Evolutionary conservation across 2,329 filamentous ascomycete species (phyloP), one percentile per base, ranked within the genome.

Genomic region (Diaporthe ampelina): DNA sequence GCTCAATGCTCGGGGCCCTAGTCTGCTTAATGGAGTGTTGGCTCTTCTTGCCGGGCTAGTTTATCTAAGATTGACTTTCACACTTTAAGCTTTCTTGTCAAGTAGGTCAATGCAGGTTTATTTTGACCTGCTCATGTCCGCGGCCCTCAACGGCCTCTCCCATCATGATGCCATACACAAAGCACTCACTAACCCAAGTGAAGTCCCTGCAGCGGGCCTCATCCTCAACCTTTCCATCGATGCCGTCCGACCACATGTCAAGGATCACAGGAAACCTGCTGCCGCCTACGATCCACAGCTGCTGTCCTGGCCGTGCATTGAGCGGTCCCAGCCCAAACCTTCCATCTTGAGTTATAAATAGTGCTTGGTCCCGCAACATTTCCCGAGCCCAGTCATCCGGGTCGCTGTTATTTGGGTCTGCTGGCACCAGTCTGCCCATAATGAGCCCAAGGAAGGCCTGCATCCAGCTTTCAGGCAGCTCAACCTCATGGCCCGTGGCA

Each of bases 381-480:
- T 59, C 35, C 32, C 13, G 5, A n/a, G 32, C 10, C 57, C 57
- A 59, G 21, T 59, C 35, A 10, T 59, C 21, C 3, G 21, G 35
- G 21, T 40, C 57, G 6, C 35, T 21, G 13, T 40, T 19, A 6
- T 59, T 19, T 40, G 35, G 57, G 13, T 59, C 57, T 6, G 5
- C 57, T 13, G 57, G 57, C n/a, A 59, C 57, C 35, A 59, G 57
- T 17, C 57, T 59, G 2, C 35, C 57, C 6, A 9, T 59, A 3
- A 59, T 40, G 57, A 59, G 32, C n/a, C 57, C 57, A n/a, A 59
- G 35, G 35, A 59, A 59, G 11, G 57, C 57, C n/a, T 59, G 21
- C 57, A 59, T 40, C 57, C 57, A 59, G 21, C 21, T 3, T 5
- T 7, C 21, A 5, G 57, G 35, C 19, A 59, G 57, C 57, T 59